A percentile compares a stretch with the other conserved stretches of the same genome.
Conservation (phyloP, 2,329 filamentous ascomycete genomes). For the Arthrobotrys sphaeroides region DNA sequence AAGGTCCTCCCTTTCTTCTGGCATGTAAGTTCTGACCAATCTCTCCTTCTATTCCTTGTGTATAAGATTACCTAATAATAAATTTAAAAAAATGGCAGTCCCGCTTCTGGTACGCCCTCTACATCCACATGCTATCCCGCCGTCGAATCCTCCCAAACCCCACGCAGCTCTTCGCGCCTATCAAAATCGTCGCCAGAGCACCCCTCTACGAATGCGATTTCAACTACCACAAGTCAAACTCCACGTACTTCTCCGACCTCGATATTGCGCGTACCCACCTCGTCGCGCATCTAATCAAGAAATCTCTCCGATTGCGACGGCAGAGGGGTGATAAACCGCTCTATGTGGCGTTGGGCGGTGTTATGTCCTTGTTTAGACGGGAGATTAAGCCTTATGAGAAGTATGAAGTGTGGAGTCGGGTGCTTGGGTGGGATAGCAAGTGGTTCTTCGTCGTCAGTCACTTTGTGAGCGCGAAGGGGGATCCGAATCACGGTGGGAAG, state of each 20-base stretch:
- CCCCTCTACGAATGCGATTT: conserved; percentile 83
- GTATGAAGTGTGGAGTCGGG: conserved; percentile 77
- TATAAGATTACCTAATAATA: too few species aligned
- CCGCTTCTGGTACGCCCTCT: conserved; percentile 69
- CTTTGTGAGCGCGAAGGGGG: conserved; percentile 69
- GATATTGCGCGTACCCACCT: conserved; percentile 84
- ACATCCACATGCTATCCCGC: conserved; percentile 67
- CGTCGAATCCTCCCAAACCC: conserved; percentile 66
- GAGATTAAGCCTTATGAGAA: conserved; percentile 75
- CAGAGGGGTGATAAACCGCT: conserved; percentile 49
- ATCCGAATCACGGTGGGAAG: conserved; percentile 65
- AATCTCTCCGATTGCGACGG: conserved; percentile 54
- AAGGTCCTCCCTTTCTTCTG: conserved; percentile 79
- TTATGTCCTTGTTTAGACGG: conserved; percentile 76
- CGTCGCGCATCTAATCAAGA: conserved; percentile 70
- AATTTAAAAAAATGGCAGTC: conserved; percentile 65
- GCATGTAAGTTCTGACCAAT: conserved; percentile 69
- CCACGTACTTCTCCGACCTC: conserved; percentile 86
- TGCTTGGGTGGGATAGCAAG: conserved; percentile 81
- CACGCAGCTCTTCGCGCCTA: conserved; percentile 76
- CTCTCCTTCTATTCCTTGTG: not conserved
- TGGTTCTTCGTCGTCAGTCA: conserved; percentile 81
- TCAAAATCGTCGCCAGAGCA: conserved; percentile 73
- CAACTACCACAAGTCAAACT: conserved; percentile 84
- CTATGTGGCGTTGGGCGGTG: conserved; percentile 69